Base-by-base conservation (phyloP, 805 yeast species). In the Candida peoriensis region DNA sequence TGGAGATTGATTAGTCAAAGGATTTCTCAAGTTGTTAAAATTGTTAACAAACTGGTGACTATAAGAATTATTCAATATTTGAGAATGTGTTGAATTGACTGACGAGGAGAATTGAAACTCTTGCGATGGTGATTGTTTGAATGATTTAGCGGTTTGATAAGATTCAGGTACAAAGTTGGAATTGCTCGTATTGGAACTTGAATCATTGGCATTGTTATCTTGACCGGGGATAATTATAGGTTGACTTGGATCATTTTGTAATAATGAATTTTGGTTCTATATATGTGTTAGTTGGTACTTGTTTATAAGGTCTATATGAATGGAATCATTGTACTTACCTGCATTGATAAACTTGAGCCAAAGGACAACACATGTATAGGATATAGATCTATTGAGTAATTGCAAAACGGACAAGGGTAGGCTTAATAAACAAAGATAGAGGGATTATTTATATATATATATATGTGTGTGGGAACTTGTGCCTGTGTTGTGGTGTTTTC, bases 191-290 rank as follows among this genome's bases (percentile, higher is more conserved):
- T 28, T 36, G 16, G 33, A 28, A 6, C 29, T 13, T 17, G 33
- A 29, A 11, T 12, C 25, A 20, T 19, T 24, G 20, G 32, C 29
- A 12, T 37, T 33, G 12, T 20, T 29, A 31, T 50, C 50, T 23
- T 51, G 56, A 19, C 58, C 54, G 12, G 57, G 57, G 30, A 57
- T 54, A 20, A 54, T 49, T 19, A 55, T 54, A 32, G 60, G 59
- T 30, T 50, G 43, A 33, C 50, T 44, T 27, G 54, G 40, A 31
- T 50, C 54, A 13, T 30, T 38, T 47, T 50, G 24, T 40, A 38
- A 19, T 30, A 39, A 11, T 26, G 12, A 1, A 30, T 26, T 4
- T 35, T 34, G 34, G 42, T 31, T 19, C 36, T 36, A 47, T 44
- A 13, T 13, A 24, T 10, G 6, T 24, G 26, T 24, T 24, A 24